Base-by-base conservation (phyloP, 169 alveolate genomes). In the Eimeria sp. region DNA sequence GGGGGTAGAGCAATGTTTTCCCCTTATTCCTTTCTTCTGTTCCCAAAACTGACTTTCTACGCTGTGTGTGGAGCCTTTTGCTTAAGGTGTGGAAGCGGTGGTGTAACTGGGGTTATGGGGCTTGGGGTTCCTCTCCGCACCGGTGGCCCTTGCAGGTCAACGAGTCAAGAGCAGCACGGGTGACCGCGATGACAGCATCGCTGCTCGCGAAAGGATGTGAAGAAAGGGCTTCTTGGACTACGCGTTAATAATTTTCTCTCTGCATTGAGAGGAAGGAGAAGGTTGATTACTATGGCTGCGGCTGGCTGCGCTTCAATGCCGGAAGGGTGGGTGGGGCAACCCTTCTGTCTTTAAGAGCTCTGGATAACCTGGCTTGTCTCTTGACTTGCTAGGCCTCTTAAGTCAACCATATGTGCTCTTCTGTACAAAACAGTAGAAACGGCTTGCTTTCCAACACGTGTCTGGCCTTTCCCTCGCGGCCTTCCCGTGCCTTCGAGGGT, bases 251-350 rank as follows among this genome's bases (percentile, higher is more conserved):
- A 27, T 47, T 27, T 27, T 54, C 72, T 30, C 54, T 54, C 65
- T 51, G n/a, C 73, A 27, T 82, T 25, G 90, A 47, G 90, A 30
- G 90, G 72, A 54, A 72, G 90, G 90, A 82, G 90, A 82, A 57
- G 72, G 45, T 82, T 49, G 63, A 82, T 47, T 75, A 75, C 86
- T 75, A 75, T 75, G 86, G 86, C 43, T 18, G 86, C 30, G 63
- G 61, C 43, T 25, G 5, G 40, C 22, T 45, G 43, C 86, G 63
- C 40, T 43, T 61, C 54, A 61, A 75, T 61, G 40, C 86, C 63
- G 86, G 86, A 75, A 75, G 86, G 61, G 40, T 75, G 90, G 90
- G 75, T 82, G 73, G 90, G 90, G 90, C 90, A 82, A 49, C 30
- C 75, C 51, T 25, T 82, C 75, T 82, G 75, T 82, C 90, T 27